phyloP scores from a whole-genome alignment of 1,284 basidiomycete genomes.

The Tylopilus sp. region DNA sequence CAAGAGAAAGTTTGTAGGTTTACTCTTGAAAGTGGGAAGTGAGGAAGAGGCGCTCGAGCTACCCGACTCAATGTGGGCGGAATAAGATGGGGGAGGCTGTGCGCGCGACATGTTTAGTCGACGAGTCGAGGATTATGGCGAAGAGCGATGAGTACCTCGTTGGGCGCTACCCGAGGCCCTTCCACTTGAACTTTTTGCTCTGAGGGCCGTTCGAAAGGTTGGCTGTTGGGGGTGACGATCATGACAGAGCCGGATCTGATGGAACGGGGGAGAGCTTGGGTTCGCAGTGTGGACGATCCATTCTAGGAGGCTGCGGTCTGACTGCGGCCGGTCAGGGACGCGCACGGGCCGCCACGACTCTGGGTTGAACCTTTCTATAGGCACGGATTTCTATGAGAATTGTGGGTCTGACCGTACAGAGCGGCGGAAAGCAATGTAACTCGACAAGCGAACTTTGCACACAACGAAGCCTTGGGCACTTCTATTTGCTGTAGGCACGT shows the following conservation, averaged over 20 bases:
- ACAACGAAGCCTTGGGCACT: not conserved
- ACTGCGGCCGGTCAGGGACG: no score
- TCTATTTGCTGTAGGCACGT: conserved; percentile 14
- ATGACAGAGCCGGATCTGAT: not conserved
- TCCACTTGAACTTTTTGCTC: not conserved
- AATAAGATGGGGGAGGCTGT: conserved; percentile 31
- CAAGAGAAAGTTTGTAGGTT: conserved; percentile 37
- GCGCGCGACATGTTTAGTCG: not conserved
- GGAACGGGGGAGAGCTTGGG: no score
- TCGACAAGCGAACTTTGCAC: no score
- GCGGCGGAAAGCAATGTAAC: no score
- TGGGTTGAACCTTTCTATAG: no score
- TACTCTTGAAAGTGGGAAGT: conserved; percentile 20
- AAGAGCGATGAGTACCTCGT: conserved; percentile 7
- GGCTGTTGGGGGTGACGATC: not conserved
- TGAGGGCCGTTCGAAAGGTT: not conserved
- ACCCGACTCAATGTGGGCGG: not conserved
- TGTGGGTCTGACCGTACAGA: no score
- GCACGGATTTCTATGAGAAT: no score
- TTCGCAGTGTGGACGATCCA: no score
- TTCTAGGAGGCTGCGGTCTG: no score
- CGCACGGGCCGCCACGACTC: no score
- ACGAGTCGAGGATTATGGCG: not conserved
- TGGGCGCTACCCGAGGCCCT: not conserved
- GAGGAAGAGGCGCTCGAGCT: not conserved